A percentile compares a stretch with the other conserved stretches of the same genome.
These are phyloP conservation scores for Crithidia sp. DNA, from an alignment of 208 protist species.

Conservation along the genomic window DNA sequence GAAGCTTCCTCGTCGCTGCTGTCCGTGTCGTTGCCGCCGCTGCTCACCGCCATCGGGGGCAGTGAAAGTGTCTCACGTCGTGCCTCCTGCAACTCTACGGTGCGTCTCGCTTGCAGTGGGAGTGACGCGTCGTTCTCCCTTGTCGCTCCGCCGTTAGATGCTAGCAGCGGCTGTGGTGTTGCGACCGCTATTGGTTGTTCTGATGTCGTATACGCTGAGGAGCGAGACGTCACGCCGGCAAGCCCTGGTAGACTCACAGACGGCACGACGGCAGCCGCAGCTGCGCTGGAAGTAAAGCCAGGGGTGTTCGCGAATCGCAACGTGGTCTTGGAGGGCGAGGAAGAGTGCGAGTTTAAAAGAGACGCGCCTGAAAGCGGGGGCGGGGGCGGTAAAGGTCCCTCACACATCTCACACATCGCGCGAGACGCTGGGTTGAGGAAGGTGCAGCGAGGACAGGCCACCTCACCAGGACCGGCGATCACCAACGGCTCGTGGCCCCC, in stretches of 20 bases:
- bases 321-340: too few species aligned
- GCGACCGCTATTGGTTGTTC: neutral
- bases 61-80: constrained; percentile 7
- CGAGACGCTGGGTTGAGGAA: constrained; percentile 33
- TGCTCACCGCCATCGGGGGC: constrained; percentile 1
- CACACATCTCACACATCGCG: constrained; percentile 39
- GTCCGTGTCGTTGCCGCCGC: constrained; percentile 14
- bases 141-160: too few species aligned
- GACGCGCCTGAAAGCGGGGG: neutral
- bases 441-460: constrained; percentile 47
- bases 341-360: too few species aligned
- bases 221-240: neutral
- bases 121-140: too few species aligned
- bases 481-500: constrained; percentile 5
- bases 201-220: neutral
- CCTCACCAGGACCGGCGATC: constrained; percentile 10
- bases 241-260: constrained; percentile 10
- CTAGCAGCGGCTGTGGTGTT: too few species aligned
- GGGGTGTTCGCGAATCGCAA: too few species aligned
- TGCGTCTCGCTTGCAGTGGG: neutral
- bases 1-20: constrained; percentile 33
- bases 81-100: neutral
- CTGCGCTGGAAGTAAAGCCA: neutral
- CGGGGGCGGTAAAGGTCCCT: constrained; percentile 20
- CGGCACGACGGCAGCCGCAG: constrained; percentile 9